Evolutionary conservation across 768 basidiomycete species (phyloP).

Genomic region (Termitomyces sp.): DNA sequence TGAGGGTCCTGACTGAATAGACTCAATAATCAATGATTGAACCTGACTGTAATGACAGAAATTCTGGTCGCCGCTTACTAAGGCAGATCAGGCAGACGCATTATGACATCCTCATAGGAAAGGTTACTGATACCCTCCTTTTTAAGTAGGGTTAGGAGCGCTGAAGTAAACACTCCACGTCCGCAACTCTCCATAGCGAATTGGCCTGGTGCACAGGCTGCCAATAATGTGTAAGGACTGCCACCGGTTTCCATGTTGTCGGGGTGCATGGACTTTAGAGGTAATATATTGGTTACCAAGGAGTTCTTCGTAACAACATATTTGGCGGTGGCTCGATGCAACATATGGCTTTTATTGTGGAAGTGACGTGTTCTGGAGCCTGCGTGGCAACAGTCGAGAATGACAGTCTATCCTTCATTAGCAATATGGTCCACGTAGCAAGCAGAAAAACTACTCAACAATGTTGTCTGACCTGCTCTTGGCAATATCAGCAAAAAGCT

Average conservation of each 20-base stretch:
- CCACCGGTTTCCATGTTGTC: not conserved
- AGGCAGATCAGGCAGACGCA: not conserved
- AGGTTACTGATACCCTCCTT: not conserved
- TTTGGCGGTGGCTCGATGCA: not conserved
- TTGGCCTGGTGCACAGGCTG: conserved; percentile 3
- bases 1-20: not conserved
- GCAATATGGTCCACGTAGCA: not conserved
- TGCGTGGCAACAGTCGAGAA: conserved; percentile 9
- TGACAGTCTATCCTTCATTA: conserved; percentile 1
- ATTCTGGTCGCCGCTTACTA: not conserved
- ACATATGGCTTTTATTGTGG: not conserved
- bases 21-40: not conserved
- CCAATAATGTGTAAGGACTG: conserved; percentile 1
- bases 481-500: not conserved
- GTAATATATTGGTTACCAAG: not conserved
- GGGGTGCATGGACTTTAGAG: not conserved
- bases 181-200: not conserved
- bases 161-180: conserved; percentile 2
- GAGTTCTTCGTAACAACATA: not conserved
- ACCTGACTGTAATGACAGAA: not conserved
- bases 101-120: conserved; percentile 4
- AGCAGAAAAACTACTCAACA: not conserved
- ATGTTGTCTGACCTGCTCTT: conserved; percentile 7
- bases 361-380: not conserved
- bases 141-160: not conserved